A percentile compares a stretch with the other conserved stretches of the same genome.
Conservation (phyloP, 2,329 filamentous ascomycete species). For the Xylaria polymorpha region DNA sequence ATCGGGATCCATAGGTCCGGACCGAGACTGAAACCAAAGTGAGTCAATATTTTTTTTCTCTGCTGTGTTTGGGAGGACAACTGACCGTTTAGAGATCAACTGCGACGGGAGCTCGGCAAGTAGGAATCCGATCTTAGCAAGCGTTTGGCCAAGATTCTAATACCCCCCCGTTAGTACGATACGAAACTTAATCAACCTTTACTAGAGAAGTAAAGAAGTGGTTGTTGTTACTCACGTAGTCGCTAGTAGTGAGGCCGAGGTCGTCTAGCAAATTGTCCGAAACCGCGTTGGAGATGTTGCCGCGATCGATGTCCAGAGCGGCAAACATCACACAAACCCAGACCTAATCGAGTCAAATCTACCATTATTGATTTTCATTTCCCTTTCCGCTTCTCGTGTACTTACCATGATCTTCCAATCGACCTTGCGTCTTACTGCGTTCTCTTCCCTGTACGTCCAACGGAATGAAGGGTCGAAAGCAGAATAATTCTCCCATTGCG, state of each 20-base stretch:
- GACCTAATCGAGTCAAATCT: slow-evolving; percentile 41
- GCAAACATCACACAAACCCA: slow-evolving; percentile 48
- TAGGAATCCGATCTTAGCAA: slow-evolving; percentile 44
- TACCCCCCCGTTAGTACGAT: slow-evolving; percentile 18
- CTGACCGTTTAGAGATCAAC: slow-evolving; percentile 45
- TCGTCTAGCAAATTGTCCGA: slow-evolving; percentile 52
- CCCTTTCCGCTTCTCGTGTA: slow-evolving; percentile 4
- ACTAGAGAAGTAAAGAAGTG: slow-evolving; percentile 1
- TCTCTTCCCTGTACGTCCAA: slow-evolving; percentile 53
- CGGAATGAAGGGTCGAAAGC: slow-evolving; percentile 52
- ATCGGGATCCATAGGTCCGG: slow-evolving; percentile 47
- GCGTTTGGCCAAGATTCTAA: slow-evolving; percentile 50
- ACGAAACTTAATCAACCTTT: background rate
- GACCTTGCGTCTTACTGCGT: slow-evolving; percentile 50
- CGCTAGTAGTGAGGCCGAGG: slow-evolving; percentile 44
- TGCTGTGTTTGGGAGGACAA: slow-evolving; percentile 1
- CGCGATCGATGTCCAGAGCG: slow-evolving; percentile 42
- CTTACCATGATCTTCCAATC: slow-evolving; percentile 55
- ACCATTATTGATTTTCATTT: slow-evolving; percentile 11
- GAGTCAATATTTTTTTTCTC: slow-evolving; percentile 15
- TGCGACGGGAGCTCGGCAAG: slow-evolving; percentile 42
- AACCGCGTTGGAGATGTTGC: slow-evolving; percentile 49
- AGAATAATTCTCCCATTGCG: slow-evolving; percentile 52
- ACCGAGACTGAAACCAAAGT: slow-evolving; percentile 42
- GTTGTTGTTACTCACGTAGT: slow-evolving; percentile 45